These are phyloP conservation scores for Talaromyces proteolyticus DNA, from an alignment of 495 filamentous ascomycete genomes.

Conservation along the genomic window DNA sequence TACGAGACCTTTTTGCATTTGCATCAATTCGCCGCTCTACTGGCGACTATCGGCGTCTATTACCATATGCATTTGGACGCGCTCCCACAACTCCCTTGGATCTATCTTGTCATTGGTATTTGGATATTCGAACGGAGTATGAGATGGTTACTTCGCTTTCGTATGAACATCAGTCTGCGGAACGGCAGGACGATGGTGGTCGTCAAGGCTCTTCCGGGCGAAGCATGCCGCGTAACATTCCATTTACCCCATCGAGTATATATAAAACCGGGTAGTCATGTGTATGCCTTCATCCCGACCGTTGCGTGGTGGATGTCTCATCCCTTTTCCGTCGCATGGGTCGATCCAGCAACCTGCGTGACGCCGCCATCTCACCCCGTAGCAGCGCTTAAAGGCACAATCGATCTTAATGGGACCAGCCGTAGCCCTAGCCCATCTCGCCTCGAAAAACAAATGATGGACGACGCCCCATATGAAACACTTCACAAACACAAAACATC, in stretches of 20 bases:
- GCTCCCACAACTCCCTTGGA: constrained; percentile 46
- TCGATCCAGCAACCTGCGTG: constrained; percentile 3
- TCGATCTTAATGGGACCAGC: no score
- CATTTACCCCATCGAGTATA: constrained; percentile 62
- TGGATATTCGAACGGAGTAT: constrained; percentile 53
- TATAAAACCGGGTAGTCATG: constrained; percentile 61
- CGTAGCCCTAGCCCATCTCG: no score
- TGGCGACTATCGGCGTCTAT: constrained; percentile 52
- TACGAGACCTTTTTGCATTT: constrained; percentile 69
- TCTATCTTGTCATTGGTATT: constrained; percentile 47
- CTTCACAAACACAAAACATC: constrained; percentile 36
- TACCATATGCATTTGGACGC: constrained; percentile 49
- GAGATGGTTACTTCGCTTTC: constrained; percentile 36
- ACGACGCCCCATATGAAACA: constrained; percentile 9
- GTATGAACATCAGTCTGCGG: constrained; percentile 42
- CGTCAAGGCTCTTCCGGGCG: constrained; percentile 28
- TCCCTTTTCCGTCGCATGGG: constrained; percentile 38
- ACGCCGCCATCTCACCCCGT: constrained; percentile 9
- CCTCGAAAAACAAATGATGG: not conserved
- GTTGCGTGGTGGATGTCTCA: constrained; percentile 53
- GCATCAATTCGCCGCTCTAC: constrained; percentile 53
- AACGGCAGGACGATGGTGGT: constrained; percentile 13
- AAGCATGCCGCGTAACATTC: constrained; percentile 42
- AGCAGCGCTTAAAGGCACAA: constrained; percentile 4
- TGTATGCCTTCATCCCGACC: constrained; percentile 64